Conservation (phyloP, 164 flowering plant genomes). For the Chloranthus sessilifolius region DNA sequence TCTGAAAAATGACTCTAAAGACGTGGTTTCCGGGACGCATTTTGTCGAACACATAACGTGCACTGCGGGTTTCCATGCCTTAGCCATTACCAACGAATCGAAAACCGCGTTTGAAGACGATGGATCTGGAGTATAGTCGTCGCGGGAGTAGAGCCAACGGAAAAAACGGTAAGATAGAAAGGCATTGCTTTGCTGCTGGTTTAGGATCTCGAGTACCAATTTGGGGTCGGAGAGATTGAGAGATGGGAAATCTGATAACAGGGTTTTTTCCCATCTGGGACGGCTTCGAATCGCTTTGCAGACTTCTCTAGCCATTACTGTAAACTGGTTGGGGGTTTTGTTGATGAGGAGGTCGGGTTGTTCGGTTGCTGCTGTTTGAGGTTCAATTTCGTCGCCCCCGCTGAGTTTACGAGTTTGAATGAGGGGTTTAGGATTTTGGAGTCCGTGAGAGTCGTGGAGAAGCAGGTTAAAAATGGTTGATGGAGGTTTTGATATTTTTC, state of each 20-base stretch:
- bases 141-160: conserved; percentile 36
- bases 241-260: conserved; percentile 38
- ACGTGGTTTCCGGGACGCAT: conserved; percentile 29
- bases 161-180: conserved; percentile 42
- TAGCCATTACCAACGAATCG: conserved; percentile 40
- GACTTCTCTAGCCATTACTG: conserved; percentile 35
- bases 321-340: neutral
- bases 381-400: neutral
- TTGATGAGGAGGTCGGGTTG: neutral
- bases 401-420: neutral
- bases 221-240: conserved; percentile 36
- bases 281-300: conserved; percentile 27
- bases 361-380: neutral
- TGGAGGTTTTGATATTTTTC: too few species aligned
- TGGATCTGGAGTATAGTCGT: conserved; percentile 20
- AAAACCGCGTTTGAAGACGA: conserved; percentile 28
- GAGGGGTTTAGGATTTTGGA: neutral
- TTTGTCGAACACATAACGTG: conserved; percentile 26
- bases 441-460: neutral
- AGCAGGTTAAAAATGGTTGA: neutral
- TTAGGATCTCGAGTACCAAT: conserved; percentile 28
- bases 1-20: conserved; percentile 32
- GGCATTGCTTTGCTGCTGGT: conserved; percentile 29
- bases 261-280: conserved; percentile 51
- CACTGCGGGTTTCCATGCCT: conserved; percentile 37